Conservation (phyloP, 768 basidiomycete species). For the Xerocomus potaroensis region DNA sequence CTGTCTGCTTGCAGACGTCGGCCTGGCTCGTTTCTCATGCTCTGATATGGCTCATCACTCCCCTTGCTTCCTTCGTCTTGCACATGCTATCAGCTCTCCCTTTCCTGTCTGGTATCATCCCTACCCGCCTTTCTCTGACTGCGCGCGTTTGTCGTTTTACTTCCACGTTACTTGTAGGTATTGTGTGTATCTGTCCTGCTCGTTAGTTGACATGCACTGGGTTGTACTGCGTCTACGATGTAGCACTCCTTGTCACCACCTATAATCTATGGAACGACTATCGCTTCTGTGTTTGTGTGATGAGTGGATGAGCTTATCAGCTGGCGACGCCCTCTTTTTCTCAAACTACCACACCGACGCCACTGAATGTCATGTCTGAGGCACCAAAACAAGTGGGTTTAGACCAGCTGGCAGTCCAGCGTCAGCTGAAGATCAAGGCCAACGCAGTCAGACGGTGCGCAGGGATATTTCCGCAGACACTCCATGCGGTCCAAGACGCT, state of each 20-base stretch:
- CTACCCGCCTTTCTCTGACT: slow-evolving; percentile 24
- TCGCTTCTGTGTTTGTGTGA: slow-evolving; percentile 7
- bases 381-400: slow-evolving; percentile 9
- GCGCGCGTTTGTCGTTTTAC: slow-evolving; percentile 24
- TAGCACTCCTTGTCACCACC: slow-evolving; percentile 27
- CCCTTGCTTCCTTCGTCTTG: not conserved
- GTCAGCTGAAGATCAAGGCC: slow-evolving; percentile 76
- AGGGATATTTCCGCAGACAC: slow-evolving; percentile 14
- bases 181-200: slow-evolving; percentile 26
- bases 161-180: slow-evolving; percentile 30
- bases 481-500: slow-evolving; percentile 2
- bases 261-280: slow-evolving; percentile 25
- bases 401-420: slow-evolving; percentile 38
- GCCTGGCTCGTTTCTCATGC: slow-evolving; percentile 16
- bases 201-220: slow-evolving; percentile 28
- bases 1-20: slow-evolving; percentile 27
- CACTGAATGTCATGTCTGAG: slow-evolving; percentile 15
- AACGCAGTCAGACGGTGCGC: slow-evolving; percentile 61
- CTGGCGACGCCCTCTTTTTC: not conserved
- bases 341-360: slow-evolving; percentile 11
- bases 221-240: slow-evolving; percentile 30
- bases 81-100: slow-evolving; percentile 15
- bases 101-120: slow-evolving; percentile 18
- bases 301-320: slow-evolving; percentile 9
- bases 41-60: slow-evolving; percentile 20